phyloP scores from a whole-genome alignment of 2,329 filamentous ascomycete genomes.

The Diplodia scrobiculata region DNA sequence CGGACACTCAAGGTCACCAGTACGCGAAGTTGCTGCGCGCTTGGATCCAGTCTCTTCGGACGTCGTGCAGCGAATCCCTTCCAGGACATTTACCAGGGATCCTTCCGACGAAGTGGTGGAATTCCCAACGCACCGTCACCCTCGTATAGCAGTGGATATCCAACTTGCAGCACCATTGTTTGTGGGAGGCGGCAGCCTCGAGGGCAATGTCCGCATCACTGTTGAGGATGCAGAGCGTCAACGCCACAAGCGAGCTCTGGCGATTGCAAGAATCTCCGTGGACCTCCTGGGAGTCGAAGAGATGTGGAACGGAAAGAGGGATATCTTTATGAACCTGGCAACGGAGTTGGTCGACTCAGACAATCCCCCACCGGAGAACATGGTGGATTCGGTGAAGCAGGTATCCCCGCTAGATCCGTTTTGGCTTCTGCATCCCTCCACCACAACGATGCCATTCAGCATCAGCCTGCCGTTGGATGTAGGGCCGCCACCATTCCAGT shows the following conservation, averaged over 20 bases:
- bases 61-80: constrained; percentile 48
- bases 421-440: constrained; percentile 55
- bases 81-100: constrained; percentile 54
- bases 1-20: constrained; percentile 53
- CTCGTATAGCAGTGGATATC: constrained; percentile 53
- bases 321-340: constrained; percentile 56
- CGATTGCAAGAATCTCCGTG: constrained; percentile 54
- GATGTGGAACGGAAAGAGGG: constrained; percentile 49
- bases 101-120: constrained; percentile 55
- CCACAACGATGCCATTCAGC: constrained; percentile 54
- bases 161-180: constrained; percentile 56
- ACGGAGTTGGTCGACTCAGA: constrained; percentile 55
- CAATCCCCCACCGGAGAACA: constrained; percentile 55
- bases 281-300: constrained; percentile 59
- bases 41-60: constrained; percentile 50
- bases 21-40: constrained; percentile 48
- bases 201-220: constrained; percentile 54
- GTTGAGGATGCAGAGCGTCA: constrained; percentile 52
- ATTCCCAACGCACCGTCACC: constrained; percentile 53
- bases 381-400: constrained; percentile 51
- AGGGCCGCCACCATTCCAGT: constrained; percentile 58
- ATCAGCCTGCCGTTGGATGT: constrained; percentile 58
- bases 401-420: constrained; percentile 46
- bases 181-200: constrained; percentile 58
- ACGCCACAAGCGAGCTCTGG: constrained; percentile 49